Evolutionary conservation across 495 filamentous ascomycete genomes (phyloP), one percentile per base, ranked within the genome.

Genomic region (Aspergillus diversus): DNA sequence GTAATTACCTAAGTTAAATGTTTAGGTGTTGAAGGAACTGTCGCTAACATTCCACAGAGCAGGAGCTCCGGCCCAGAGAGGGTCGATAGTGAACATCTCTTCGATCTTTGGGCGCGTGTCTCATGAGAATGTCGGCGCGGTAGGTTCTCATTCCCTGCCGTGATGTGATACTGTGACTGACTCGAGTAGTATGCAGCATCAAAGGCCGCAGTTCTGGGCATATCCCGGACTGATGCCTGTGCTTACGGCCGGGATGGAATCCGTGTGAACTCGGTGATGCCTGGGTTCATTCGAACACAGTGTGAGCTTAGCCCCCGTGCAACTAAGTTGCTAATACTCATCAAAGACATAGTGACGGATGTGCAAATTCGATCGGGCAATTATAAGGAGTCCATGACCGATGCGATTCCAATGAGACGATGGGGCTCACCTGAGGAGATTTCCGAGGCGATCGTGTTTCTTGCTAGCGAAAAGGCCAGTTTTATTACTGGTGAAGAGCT

Each of bases 401-500:
- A 31, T 32, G 31, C 49, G n/a, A 53, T 64, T 43, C 77, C 77
- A 31, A 71, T 77, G 68, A 53, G 66, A 16, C 65, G 75, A 49
- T 71, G 72, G 59, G 77, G 77, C 34, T 73, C 52, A 37, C 64
- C 74, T 12, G 68, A 73, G 39, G 77, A 80, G 60, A 64, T 78
- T 1, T 73, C 77, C 1, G 73, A 77, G 54, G 72, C 73, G 33
- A 66, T 72, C 15, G 46, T 76, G 16, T 77, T 76, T 53, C 59
- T 78, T 16, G 74, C 67, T 37, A 71, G 71, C 43, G 71, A 63
- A 16, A 72, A 75, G 52, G 74, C 76, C 7, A 69, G 64, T 42
- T 77, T 77, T 34, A 69, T 77, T 5, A 75, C 71, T 33, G 76
- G 76, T 9, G 66, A 68, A 16, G 74, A 73, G 3, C 55, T 79